Percentiles rank a stretch among this genome's conserved stretches.
These are phyloP conservation scores for Fusarium oxysporum DNA, from an alignment of 2,329 filamentous ascomycete species.

Conservation along the genomic window DNA sequence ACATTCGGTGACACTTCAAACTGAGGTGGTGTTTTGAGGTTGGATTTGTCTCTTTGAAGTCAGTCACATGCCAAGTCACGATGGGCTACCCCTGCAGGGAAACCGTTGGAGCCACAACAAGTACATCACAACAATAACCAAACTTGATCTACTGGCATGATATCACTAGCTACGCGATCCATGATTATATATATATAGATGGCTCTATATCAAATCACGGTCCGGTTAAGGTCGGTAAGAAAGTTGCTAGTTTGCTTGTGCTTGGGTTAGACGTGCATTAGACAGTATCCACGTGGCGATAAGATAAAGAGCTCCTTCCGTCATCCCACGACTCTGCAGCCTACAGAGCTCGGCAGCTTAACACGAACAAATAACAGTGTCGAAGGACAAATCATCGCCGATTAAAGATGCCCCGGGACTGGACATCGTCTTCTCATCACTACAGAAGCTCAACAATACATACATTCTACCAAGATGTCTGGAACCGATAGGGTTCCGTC, in stretches of 20 bases:
- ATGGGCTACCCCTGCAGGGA: neutral
- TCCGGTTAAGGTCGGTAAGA: neutral
- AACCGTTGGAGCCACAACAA: conserved; percentile 12
- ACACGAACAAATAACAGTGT: conserved; percentile 6
- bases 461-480: conserved; percentile 35
- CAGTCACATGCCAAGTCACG: conserved; percentile 44
- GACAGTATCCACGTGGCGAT: conserved; percentile 46
- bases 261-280: neutral
- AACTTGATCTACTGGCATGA: neutral
- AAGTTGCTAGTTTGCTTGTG: neutral
- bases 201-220: neutral
- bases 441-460: conserved; percentile 7
- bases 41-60: neutral
- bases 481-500: conserved; percentile 42
- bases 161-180: neutral
- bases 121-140: neutral
- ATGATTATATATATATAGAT: too few relatives aligned
- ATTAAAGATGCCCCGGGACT: conserved; percentile 39
- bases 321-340: conserved; percentile 33
- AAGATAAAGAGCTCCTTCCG: conserved; percentile 46
- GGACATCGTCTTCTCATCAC: conserved; percentile 29
- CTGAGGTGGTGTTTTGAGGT: neutral
- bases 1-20: neutral
- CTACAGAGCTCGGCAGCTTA: conserved; percentile 18
- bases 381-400: conserved; percentile 1